Evolutionary conservation across 768 basidiomycete species (phyloP), one percentile per base, ranked within the genome.

Genomic region (Strobilomyces dryophilus): DNA sequence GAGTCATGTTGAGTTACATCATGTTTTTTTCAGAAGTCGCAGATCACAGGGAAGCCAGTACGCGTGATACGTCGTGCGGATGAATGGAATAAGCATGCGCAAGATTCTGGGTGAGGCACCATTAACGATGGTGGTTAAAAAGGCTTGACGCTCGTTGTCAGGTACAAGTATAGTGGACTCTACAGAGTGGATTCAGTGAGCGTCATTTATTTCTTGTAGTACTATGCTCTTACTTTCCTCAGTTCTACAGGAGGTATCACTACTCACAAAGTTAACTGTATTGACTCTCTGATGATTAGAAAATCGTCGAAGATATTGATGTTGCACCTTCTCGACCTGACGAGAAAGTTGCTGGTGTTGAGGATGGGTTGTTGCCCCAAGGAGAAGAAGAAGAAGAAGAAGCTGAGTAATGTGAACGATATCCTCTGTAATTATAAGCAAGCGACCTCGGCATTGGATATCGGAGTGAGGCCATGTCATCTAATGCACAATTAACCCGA

Each of bases 1-100:
- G 24, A 8, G 10, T 24, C 18, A 6, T 31, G 5, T 36, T 3
- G 4, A 20, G 4, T 11, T 45, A 29, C 15, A 32, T 57, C 21
- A 56, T 29, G 4, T 45, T 9, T 8, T 17, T 49, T 8, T 37
- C 43, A 75, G 70, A 39, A 67, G 15, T 74, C 75, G 7, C 50
- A 0, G n/a, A 0, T 46, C 14, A 62, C 1, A 59, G 52, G 21
- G 60, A 56, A 9, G 72, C 72, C 0, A 36, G 72, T 76, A 3
- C 68, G 74, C 32, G 75, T 76, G 10, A 39, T 73, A 35, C 66
- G 75, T 12, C 72, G 74, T 21, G 56, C 18, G 15, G 57, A 43
- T 18, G 8, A n/a, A 0, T 1, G 12, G 0, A 61, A 39, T 34
- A 11, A 11, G 36, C 68, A 61, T 35, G 41, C 69, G 3, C 69